Conservation (phyloP, 371 early-diverging fungal species). For the Mucor mucedo region DNA sequence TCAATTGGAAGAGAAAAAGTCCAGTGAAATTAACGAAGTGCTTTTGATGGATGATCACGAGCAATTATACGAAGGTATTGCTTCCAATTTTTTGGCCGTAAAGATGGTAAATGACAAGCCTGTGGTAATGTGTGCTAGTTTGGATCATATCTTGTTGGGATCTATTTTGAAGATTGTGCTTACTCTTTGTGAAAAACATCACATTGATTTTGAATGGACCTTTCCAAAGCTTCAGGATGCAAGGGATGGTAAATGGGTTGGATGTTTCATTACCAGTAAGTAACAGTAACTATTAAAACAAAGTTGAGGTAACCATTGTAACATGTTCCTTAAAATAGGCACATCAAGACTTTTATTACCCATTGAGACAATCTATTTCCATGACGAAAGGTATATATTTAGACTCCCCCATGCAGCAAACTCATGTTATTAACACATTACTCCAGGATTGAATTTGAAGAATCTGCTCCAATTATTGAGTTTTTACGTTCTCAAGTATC, state of each 20-base stretch:
- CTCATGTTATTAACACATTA: too few species aligned
- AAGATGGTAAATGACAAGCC: neutral
- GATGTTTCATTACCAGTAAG: slow-evolving; percentile 64
- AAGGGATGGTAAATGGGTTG: slow-evolving; percentile 53
- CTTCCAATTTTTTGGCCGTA: slow-evolving; percentile 62
- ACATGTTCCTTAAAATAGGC: neutral
- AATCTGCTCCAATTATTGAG: slow-evolving; percentile 35
- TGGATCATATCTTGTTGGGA: slow-evolving; percentile 62
- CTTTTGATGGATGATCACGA: slow-evolving; percentile 54
- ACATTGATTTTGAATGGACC: slow-evolving; percentile 50
- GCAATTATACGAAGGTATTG: slow-evolving; percentile 66
- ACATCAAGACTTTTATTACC: slow-evolving; percentile 62
- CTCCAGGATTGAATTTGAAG: slow-evolving; percentile 36
- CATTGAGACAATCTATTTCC: slow-evolving; percentile 47
- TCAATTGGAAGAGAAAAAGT: slow-evolving; percentile 39
- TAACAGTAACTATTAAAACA: neutral
- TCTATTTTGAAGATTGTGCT: slow-evolving; percentile 63
- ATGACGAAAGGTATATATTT: slow-evolving; percentile 35
- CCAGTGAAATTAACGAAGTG: slow-evolving; percentile 59
- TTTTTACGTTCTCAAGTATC: slow-evolving; percentile 35
- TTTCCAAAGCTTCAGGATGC: slow-evolving; percentile 55
- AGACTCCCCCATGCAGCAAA: too few species aligned
- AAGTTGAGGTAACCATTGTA: neutral
- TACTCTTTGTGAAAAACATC: slow-evolving; percentile 50
- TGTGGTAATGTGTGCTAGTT: slow-evolving; percentile 57